phyloP scores from a whole-genome alignment of 208 protist genomes.

The Leishmania braziliensis region DNA sequence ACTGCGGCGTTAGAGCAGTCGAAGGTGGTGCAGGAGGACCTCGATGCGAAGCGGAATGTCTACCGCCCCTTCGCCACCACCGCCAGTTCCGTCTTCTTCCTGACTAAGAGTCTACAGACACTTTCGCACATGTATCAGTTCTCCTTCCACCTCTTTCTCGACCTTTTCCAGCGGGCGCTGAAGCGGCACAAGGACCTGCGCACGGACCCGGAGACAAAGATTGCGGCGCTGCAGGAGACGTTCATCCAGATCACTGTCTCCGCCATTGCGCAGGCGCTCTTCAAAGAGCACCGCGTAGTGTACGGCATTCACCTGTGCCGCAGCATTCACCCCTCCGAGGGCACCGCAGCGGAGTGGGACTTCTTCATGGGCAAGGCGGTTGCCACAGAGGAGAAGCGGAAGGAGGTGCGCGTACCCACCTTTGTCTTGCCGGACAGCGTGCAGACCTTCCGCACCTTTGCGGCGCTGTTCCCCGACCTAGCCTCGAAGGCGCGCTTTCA shows the following conservation, averaged over 20 bases:
- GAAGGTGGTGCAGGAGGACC: slow-evolving; percentile 83
- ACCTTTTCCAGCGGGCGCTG: slow-evolving; percentile 77
- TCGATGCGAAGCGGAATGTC: slow-evolving; percentile 95
- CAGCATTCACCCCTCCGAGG: slow-evolving; percentile 68
- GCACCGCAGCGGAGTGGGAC: slow-evolving; percentile 89
- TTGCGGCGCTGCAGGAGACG: slow-evolving; percentile 67
- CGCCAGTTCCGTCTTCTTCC: slow-evolving; percentile 93
- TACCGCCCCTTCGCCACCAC: slow-evolving; percentile 94
- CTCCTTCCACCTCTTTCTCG: slow-evolving; percentile 93
- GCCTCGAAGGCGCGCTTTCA: slow-evolving; percentile 68
- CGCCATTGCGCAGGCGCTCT: slow-evolving; percentile 87
- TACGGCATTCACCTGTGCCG: slow-evolving; percentile 96
- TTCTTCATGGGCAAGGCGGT: slow-evolving; percentile 87
- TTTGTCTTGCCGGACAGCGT: slow-evolving; percentile 90
- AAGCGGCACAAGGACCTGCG: slow-evolving; percentile 64
- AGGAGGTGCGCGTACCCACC: slow-evolving; percentile 73
- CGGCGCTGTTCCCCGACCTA: slow-evolving; percentile 80
- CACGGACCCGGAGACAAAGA: slow-evolving; percentile 88
- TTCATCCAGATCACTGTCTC: slow-evolving; percentile 88
- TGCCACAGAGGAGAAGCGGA: slow-evolving; percentile 44
- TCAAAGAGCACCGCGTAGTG: slow-evolving; percentile 96
- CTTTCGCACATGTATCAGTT: slow-evolving; percentile 99
- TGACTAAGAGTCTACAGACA: slow-evolving; percentile 86
- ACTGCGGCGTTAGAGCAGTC: slow-evolving; percentile 85
- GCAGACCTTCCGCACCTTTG: slow-evolving; percentile 78